Evolutionary conservation across 2,329 filamentous ascomycete species (phyloP), one percentile per base, ranked within the genome.

Genomic region (Pseudogymnoascus pannorum): DNA sequence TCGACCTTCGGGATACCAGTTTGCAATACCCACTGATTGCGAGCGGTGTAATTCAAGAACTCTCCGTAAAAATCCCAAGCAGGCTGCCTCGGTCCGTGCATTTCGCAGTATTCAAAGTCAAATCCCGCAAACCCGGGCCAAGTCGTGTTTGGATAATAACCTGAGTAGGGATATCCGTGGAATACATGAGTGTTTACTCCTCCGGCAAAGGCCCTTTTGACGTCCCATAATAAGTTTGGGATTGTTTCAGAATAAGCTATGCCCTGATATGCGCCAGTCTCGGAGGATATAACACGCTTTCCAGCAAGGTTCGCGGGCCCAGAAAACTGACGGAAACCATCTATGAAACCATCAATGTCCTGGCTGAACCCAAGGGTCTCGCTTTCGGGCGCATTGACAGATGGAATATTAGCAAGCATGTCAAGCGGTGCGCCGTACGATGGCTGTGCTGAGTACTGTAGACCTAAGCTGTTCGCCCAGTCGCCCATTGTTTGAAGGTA

Each of bases 111-210:
- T 0, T 69, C 40, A 63, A 77, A 81, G 5, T 59, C 62, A 61
- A 81, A 80, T 0, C 77, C 71, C 0, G 75, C 75, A 59, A 74
- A 78, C 0, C 75, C 76, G 0, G 79, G 79, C 78, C 79, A 81
- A 0, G 79, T 80, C 0, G 79, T 80, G 57, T 76, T 74, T 0
- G 67, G 66, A 60, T 80, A 80, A 4, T 73, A 64, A 1, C 74
- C 75, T 0, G 72, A 72, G 58, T 76, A 78, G 0, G 76, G 66
- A 51, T 70, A 70, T 0, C 78, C 78, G 62, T 81, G 79, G 6
- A 80, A 65, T 4, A 81, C 72, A 36, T 76, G 67, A 42, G 76
- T 72, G 40, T 77, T 80, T 16, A 79, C 69, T 1, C 73, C 74
- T 3, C 72, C 78, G 1, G 73, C 72, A 44, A 76, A 68, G 0